phyloP scores from a whole-genome alignment of 2,329 filamentous ascomycete genomes.

The Colletotrichum sp. region DNA sequence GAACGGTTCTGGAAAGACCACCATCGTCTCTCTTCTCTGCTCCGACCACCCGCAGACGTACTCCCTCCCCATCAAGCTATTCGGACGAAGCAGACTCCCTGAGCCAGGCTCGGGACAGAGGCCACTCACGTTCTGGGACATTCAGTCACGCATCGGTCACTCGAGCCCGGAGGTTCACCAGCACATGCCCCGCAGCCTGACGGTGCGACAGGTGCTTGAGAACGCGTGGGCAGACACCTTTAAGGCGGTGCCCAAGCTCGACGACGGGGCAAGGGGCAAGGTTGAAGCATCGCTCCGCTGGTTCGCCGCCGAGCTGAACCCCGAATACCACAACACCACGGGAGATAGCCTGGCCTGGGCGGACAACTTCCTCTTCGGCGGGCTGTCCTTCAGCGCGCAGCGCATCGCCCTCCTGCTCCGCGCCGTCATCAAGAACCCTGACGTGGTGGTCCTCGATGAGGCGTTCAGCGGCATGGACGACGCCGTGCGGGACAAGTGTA shows the following conservation, averaged over 20 bases:
- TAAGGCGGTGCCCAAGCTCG: conserved; percentile 70
- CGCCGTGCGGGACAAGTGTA: conserved; percentile 82
- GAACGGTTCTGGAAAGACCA: conserved; percentile 96
- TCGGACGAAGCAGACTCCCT: conserved; percentile 81
- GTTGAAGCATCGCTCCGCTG: conserved; percentile 75
- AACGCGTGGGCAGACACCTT: conserved; percentile 94
- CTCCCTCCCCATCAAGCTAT: conserved; percentile 83
- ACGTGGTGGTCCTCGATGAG: conserved; percentile 86
- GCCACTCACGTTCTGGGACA: conserved; percentile 89
- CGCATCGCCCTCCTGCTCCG: conserved; percentile 85
- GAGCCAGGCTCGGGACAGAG: conserved; percentile 67
- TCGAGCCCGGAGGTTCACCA: conserved; percentile 93
- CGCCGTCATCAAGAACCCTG: conserved; percentile 79
- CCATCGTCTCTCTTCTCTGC: conserved; percentile 87
- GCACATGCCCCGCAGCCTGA: conserved; percentile 83
- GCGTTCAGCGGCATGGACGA: conserved; percentile 88
- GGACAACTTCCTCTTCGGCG: conserved; percentile 69
- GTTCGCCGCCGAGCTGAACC: conserved; percentile 82
- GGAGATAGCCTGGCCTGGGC: conserved; percentile 64
- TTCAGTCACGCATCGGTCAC: conserved; percentile 89
- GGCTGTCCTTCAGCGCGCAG: conserved; percentile 81
- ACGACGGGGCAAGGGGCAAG: conserved; percentile 56
- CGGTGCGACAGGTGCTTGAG: conserved; percentile 76
- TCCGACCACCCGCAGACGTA: conserved; percentile 97
- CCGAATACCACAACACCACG: conserved; percentile 37